phyloP scores from a whole-genome alignment of 1,284 basidiomycete genomes.

The Xerocomus nothofagi region DNA sequence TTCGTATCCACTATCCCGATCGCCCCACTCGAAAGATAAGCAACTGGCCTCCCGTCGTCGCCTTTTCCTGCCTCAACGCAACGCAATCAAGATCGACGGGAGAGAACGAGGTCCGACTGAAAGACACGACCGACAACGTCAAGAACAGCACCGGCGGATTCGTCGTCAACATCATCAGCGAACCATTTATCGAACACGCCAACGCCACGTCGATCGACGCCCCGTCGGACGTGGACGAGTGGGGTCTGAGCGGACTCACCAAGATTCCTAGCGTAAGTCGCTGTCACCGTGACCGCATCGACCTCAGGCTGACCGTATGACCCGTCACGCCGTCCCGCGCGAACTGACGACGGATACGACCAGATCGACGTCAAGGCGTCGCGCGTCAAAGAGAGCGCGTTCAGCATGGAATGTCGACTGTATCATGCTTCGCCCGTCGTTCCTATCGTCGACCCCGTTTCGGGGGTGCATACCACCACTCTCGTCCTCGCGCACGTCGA shows the following conservation, averaged over 20 bases:
- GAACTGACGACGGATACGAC: too few species aligned
- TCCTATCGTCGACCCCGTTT: slow-evolving; percentile 44
- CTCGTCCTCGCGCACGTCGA: slow-evolving; percentile 58
- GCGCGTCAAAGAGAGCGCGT: slow-evolving; percentile 65
- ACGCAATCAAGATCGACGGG: too few species aligned
- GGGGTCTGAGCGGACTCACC: slow-evolving; percentile 64
- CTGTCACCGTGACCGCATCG: too few species aligned
- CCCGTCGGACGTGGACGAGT: slow-evolving; percentile 59
- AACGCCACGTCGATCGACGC: slow-evolving; percentile 61
- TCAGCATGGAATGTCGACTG: slow-evolving; percentile 67
- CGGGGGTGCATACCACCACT: slow-evolving; percentile 37
- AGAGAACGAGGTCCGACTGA: slow-evolving; percentile 1
- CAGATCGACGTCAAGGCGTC: slow-evolving; percentile 53
- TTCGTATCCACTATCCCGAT: too few species aligned
- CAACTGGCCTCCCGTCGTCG: slow-evolving; percentile 31
- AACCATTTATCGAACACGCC: slow-evolving; percentile 63
- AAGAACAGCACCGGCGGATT: slow-evolving; percentile 52
- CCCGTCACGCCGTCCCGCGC: too few species aligned
- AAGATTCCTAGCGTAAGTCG: slow-evolving; percentile 53
- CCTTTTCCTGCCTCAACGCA: slow-evolving; percentile 43
- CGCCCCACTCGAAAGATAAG: slow-evolving; percentile 38
- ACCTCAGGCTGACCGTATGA: too few species aligned
- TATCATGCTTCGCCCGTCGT: slow-evolving; percentile 42
- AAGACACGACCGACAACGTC: slow-evolving; percentile 46
- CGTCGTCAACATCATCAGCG: slow-evolving; percentile 69